Base-by-base conservation (phyloP, 2,329 filamentous ascomycete species). In the Drechslerella coelobrocha region DNA sequence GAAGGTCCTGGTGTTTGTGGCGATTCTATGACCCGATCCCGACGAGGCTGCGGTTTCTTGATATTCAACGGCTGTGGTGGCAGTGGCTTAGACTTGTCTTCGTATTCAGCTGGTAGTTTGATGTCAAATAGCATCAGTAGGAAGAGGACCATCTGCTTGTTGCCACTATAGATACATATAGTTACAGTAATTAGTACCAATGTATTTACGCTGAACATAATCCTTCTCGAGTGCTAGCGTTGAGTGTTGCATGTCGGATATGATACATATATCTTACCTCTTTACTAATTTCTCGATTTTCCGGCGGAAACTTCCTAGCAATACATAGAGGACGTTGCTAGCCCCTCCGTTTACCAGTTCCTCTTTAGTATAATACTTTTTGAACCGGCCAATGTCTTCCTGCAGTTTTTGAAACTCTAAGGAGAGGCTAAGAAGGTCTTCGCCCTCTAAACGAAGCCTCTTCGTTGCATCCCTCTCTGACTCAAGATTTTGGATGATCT, bases 41-140 rank as follows among this genome's bases (percentile, higher is more conserved):
- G 29, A 12, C 26, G 12, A 10, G 9, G 6, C 26, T 37, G 52
- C 43, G 41, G 41, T 10, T 43, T 56, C 23, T 8, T 47, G 6
- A 62, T 57, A 3, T 57, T 39, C 12, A 69, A 57, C 5, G 65
- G 57, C 19, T 47, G 51, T 12, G 59, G 65, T 6, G 65, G 65
- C 0, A 62, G 53, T 24, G 57, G 65, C 24, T 62, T 69, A 9
- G 9, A 47, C 7, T 53, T 50, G 9, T 31, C 52, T 48, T 69
- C 37, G 21, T 1, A 48, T 31, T 59, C 57, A 2, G 39, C 27
- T 17, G 63, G 63, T 1, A 57, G 31, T 47, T 27, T 34, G 9
- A 69, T 23, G 41, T 69, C 63, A 24, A 69, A 69, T 7, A 69
- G 57, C 3, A 19, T 26, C 6, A 61, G 34, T 6, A 69, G 34